Conservation (phyloP, 179 eudicot species). For the Sideroxylon spinosum region DNA sequence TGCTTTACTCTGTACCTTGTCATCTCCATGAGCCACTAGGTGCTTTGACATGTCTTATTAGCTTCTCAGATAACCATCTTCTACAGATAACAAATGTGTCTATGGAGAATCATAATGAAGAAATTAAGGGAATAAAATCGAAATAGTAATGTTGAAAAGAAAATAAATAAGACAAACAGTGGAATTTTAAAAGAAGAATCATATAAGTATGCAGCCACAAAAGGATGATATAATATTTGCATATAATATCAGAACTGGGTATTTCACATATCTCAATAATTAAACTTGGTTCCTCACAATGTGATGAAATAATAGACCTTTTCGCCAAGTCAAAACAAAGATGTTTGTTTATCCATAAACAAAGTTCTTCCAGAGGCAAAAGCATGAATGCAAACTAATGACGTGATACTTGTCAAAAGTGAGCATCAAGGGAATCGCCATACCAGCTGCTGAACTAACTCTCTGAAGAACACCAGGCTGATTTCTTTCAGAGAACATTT, state of each 20-base stretch:
- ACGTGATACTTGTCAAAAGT: background rate
- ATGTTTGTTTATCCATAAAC: background rate
- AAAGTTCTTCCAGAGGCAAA: background rate
- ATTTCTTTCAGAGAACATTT: constrained; percentile 51
- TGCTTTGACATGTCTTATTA: no score
- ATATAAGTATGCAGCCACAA: background rate
- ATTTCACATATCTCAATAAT: background rate
- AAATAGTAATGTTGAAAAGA: background rate
- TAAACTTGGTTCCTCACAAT: background rate
- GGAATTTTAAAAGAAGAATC: background rate
- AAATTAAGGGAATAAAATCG: background rate
- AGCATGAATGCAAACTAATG: constrained; percentile 7
- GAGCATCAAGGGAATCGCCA: constrained; percentile 11
- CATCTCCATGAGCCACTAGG: no score
- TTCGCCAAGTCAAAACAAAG: no score
- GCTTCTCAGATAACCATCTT: no score
- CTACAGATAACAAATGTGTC: no score
- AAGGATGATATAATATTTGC: background rate
- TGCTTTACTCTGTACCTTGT: no score
- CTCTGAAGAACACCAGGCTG: constrained; percentile 76
- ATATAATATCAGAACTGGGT: constrained; percentile 1
- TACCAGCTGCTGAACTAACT: constrained; percentile 94
- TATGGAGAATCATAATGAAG: background rate
- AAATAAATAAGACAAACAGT: background rate
- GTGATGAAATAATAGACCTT: background rate